phyloP scores from a whole-genome alignment of 495 filamentous ascomycete genomes.

The Aspergillus bertholletiae region DNA sequence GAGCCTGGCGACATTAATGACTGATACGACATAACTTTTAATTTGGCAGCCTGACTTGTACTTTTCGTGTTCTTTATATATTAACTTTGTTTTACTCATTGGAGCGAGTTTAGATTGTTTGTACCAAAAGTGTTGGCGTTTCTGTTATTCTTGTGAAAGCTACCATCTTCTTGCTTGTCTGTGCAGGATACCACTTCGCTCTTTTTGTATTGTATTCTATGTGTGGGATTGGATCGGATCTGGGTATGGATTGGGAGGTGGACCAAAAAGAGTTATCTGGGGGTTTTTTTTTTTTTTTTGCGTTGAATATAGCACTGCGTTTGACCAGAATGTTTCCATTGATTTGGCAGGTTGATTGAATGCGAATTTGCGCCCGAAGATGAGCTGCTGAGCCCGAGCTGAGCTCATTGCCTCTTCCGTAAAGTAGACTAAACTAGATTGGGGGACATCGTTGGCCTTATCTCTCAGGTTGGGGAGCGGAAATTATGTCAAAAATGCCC shows the following conservation, averaged over 20 bases:
- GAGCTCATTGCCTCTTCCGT: too few relatives aligned
- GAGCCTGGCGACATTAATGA: constrained; percentile 29
- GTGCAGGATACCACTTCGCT: constrained; percentile 22
- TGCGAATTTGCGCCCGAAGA: too few relatives aligned
- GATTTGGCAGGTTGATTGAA: not conserved
- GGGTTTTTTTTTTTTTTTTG: not conserved
- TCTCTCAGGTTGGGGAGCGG: not conserved
- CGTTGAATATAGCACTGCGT: too few relatives aligned
- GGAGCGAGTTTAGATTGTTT: constrained; percentile 1
- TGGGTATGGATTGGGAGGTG: not conserved
- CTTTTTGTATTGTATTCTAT: constrained; percentile 5
- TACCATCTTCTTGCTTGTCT: constrained; percentile 4
- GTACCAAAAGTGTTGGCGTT: not conserved
- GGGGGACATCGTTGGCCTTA: not conserved
- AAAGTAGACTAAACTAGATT: not conserved
- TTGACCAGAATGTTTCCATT: constrained; percentile 5
- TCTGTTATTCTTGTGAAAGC: constrained; percentile 4
- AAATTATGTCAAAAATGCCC: not conserved
- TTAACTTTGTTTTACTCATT: constrained; percentile 8
- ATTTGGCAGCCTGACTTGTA: constrained; percentile 1
- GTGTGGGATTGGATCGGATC: constrained; percentile 2
- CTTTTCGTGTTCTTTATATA: constrained; percentile 10
- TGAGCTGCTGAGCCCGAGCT: too few relatives aligned
- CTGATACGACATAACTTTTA: constrained; percentile 30
- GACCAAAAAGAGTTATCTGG: not conserved